Evolutionary conservation across 768 basidiomycete genomes (phyloP), one percentile per base, ranked within the genome.

Genomic region (Xanthoconium stramineum): DNA sequence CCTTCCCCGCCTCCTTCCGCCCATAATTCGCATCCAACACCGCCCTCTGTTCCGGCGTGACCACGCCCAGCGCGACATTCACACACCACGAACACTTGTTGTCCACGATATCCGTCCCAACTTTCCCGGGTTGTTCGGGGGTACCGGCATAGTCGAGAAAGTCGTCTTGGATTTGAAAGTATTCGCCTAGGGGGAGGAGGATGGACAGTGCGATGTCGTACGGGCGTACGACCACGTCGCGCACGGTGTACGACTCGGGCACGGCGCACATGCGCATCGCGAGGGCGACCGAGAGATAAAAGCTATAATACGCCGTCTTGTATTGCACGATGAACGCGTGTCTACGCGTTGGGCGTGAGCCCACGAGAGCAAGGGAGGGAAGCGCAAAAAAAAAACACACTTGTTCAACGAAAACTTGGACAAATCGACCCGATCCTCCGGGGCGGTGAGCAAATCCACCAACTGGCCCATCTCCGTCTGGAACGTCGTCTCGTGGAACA

Each of bases 61-160:
- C 84, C 40, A 77, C 69, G 17, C 74, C 70, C 55, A 98, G 78
- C 30, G 94, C 97, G 20, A 84, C 85, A 75, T 97, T 98, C 72
- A 98, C 80, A 63, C 88, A 87, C 97, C 96, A 99, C 17, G 89
- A 89, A 74, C 96, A 98, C 76, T 99, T 99, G 84, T 98, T 98
- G 74, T 99, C 96, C 56, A 98, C 72, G 66, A 99, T 99, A 71
- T 98, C 97, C 15, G 96, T 98, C 20, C 96, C 97, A 56, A 99
- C 85, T 76, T 99, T 98, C 46, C 96, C 96, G 50, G 97, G 88
- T 63, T 89, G 81, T 73, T 94, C 94, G 0, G 94, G 92, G 9
- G 90, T 83, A 6, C 88, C 94, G 19, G 89, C 86, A 69, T 84
- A 97, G 73, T 99, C 97, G 65, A 98, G 83, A 74, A 87, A 98